phyloP scores from a whole-genome alignment of 2,329 filamentous ascomycete genomes.

The Madurella fahalii region DNA sequence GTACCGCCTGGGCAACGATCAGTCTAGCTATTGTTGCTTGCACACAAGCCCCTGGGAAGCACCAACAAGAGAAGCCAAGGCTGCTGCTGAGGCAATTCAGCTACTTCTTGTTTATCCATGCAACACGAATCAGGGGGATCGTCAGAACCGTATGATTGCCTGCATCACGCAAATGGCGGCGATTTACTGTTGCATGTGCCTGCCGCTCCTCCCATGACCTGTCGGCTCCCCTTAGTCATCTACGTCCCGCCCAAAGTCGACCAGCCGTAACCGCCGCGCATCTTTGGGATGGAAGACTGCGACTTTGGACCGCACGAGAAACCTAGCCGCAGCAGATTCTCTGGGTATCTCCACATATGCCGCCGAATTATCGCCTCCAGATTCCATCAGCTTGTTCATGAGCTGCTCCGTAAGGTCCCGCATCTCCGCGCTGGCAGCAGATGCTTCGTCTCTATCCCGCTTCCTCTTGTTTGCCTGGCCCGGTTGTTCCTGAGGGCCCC shows the following conservation, averaged over 20 bases:
- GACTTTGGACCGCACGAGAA: slow-evolving; percentile 61
- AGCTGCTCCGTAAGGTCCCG: slow-evolving; percentile 56
- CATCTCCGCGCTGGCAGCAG: slow-evolving; percentile 54
- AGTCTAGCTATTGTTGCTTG: too few relatives aligned
- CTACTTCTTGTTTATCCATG: background rate
- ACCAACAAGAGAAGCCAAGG: too few relatives aligned
- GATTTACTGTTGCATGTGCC: background rate
- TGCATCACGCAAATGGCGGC: background rate
- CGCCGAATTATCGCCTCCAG: slow-evolving; percentile 50
- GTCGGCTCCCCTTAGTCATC: slow-evolving; percentile 41
- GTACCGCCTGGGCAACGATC: too few relatives aligned
- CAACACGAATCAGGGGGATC: slow-evolving; percentile 9
- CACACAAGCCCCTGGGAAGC: too few relatives aligned
- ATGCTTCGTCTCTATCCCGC: slow-evolving; percentile 40
- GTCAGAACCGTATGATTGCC: slow-evolving; percentile 16
- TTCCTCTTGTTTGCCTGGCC: slow-evolving; percentile 26
- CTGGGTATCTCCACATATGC: slow-evolving; percentile 56
- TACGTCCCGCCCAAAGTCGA: slow-evolving; percentile 62
- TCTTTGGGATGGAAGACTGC: slow-evolving; percentile 64
- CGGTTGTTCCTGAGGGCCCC: slow-evolving; percentile 38
- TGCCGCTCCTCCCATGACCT: background rate
- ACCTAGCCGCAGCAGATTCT: slow-evolving; percentile 60
- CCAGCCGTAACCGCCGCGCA: slow-evolving; percentile 53
- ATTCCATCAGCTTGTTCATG: slow-evolving; percentile 54
- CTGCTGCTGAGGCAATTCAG: too few relatives aligned